These are phyloP conservation scores for Eimeria falciformis DNA, from an alignment of 169 alveolate genomes.

Conservation along the genomic window DNA sequence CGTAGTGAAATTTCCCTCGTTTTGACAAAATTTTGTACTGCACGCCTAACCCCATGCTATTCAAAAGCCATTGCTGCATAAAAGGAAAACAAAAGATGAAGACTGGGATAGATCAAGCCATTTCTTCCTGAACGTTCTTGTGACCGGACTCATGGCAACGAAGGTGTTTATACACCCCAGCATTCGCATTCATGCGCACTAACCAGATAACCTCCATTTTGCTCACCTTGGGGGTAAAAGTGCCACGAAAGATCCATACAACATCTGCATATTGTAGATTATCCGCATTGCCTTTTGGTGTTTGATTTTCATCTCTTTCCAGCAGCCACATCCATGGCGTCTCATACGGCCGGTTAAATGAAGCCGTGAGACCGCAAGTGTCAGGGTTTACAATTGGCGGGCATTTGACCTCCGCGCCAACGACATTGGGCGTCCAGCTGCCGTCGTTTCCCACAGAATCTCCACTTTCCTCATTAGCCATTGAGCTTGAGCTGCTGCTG, in stretches of 20 bases:
- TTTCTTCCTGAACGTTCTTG: too few relatives aligned
- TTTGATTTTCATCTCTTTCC: constrained; percentile 22
- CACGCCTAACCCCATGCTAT: constrained; percentile 61
- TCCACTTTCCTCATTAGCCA: neutral
- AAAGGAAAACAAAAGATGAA: neutral
- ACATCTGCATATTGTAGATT: constrained; percentile 37
- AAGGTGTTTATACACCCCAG: neutral
- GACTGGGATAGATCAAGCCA: too few relatives aligned
- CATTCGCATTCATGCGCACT: neutral
- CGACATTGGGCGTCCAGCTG: constrained; percentile 35
- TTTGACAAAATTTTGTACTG: constrained; percentile 53
- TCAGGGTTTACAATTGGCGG: constrained; percentile 58
- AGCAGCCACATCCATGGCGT: constrained; percentile 56
- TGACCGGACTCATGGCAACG: neutral
- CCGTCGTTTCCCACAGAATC: constrained; percentile 16
- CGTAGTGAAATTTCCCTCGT: constrained; percentile 53
- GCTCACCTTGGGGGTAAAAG: constrained; percentile 49
- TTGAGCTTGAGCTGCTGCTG: neutral
- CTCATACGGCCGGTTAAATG: constrained; percentile 18
- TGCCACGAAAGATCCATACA: constrained; percentile 63
- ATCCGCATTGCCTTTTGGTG: neutral
- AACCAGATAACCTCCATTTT: too few relatives aligned
- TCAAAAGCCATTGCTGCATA: constrained; percentile 61
- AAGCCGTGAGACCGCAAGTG: constrained; percentile 61
- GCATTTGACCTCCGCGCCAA: constrained; percentile 25